Conservation (phyloP, 495 filamentous ascomycete genomes). For the Xylaria flabelliformis region DNA sequence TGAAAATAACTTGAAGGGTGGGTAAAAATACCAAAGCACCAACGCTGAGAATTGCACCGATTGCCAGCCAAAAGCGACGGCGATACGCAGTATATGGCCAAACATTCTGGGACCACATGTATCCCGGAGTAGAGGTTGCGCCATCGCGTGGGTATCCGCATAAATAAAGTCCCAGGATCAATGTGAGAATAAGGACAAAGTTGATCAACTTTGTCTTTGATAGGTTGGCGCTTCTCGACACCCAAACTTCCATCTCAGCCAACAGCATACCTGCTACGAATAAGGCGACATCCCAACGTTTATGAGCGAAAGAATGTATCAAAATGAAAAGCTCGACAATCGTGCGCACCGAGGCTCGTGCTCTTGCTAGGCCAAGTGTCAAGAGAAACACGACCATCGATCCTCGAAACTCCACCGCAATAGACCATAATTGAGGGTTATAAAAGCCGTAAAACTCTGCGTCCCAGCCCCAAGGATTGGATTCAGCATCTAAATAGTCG, state of each 20-base stretch:
- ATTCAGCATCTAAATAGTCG: slow-evolving; percentile 46
- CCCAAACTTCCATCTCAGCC: slow-evolving; percentile 50
- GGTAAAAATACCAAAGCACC: slow-evolving; percentile 57
- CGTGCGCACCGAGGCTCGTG: slow-evolving; percentile 43
- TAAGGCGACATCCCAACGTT: slow-evolving; percentile 53
- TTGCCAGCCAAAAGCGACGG: slow-evolving; percentile 40
- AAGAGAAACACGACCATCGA: slow-evolving; percentile 55
- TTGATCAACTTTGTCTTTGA: slow-evolving; percentile 30
- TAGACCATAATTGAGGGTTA: slow-evolving; percentile 59
- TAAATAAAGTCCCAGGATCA: slow-evolving; percentile 37
- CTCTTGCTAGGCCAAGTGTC: slow-evolving; percentile 45
- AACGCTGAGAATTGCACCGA: slow-evolving; percentile 60
- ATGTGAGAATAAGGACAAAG: slow-evolving; percentile 31
- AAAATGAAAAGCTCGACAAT: slow-evolving; percentile 40
- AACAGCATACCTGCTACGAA: slow-evolving; percentile 54
- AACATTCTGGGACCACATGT: slow-evolving; percentile 42
- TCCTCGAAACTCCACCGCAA: slow-evolving; percentile 56
- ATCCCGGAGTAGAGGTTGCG: slow-evolving; percentile 40
- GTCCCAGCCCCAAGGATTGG: slow-evolving; percentile 40
- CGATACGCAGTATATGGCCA: slow-evolving; percentile 41
- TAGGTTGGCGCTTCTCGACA: slow-evolving; percentile 34
- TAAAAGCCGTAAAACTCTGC: slow-evolving; percentile 41
- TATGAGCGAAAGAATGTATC: slow-evolving; percentile 44
- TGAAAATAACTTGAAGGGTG: slow-evolving; percentile 58
- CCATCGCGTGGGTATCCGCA: slow-evolving; percentile 42